Base-by-base conservation (phyloP, 805 yeast genomes). In the Kurtzmaniella cleridarum region DNA sequence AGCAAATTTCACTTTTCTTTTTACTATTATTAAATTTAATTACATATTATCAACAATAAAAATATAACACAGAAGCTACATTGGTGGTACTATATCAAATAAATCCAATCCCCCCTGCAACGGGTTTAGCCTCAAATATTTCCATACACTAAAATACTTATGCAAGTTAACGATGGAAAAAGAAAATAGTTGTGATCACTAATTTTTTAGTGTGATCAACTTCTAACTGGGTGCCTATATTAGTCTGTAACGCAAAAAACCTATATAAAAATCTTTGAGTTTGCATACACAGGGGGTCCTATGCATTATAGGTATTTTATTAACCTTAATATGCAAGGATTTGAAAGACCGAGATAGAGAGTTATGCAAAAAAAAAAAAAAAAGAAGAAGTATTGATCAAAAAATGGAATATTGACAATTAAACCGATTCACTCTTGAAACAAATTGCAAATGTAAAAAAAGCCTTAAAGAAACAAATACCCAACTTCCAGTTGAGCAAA, bases 151-250 rank as follows among this genome's bases (percentile, higher is more conserved):
- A 54, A 54, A 24, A 44, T 57, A 2, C 32, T 53, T 5, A 32
- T 53, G 10, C 36, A 39, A 11, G 15, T 28, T 11, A 57, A 59
- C 38, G 62, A 59, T 38, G 45, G 51, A 53, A 54, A 57, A 45
- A 44, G 72, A 31, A 59, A 55, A 36, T 64, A 3, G 67, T 70
- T 12, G 71, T 62, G 6, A 41, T 55, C 5, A 70, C 73, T 20
- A 69, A 71, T 45, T 62, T 62, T 12, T 42, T 64, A 37, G 70
- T 73, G 0, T 71, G 71, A 42, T 65, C 66, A 12, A 64, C 67
- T 2, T 55, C 57, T 30, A 63, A 70, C 7, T 66, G 66, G 64
- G 59, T 67, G 4, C 71, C 74, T 7, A 58, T 66, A 32, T 50
- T 69, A 16, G 64, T 67, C 1, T 70, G 73, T 66, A 53, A 58